Percentiles rank a stretch among this genome's conserved stretches.
Evolutionary conservation across 2,329 filamentous ascomycete genomes (phyloP).

Genomic region (Cladosporium velox): DNA sequence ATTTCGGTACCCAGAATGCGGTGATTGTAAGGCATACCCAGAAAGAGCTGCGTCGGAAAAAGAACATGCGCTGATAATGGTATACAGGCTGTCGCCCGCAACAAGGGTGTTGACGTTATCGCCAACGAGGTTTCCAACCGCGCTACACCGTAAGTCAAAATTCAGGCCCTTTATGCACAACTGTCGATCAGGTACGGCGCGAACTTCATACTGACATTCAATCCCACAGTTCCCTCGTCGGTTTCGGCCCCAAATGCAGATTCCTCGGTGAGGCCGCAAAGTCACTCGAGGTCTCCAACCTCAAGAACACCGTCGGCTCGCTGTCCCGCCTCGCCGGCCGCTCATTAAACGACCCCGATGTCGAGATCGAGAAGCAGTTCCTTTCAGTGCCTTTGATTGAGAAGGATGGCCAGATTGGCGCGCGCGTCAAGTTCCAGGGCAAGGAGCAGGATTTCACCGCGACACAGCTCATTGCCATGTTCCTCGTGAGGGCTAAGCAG

Average conservation of each 20-base stretch:
- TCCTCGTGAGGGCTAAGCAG: constrained; percentile 88
- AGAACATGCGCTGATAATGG: constrained; percentile 13
- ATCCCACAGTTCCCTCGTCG: constrained; percentile 75
- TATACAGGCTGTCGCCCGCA: constrained; percentile 71
- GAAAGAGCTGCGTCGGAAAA: constrained; percentile 41
- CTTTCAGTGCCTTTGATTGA: constrained; percentile 85
- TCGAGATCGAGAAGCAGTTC: constrained; percentile 88
- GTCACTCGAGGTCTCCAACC: constrained; percentile 98
- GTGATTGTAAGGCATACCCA: constrained; percentile 62
- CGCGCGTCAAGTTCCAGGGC: constrained; percentile 87
- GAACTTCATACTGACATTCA: constrained; percentile 24
- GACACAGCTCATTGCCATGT: constrained; percentile 93
- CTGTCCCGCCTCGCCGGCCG: constrained; percentile 93
- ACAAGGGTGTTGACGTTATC: constrained; percentile 98
- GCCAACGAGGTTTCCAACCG: constrained; percentile 99
- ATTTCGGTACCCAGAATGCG: constrained; percentile 95
- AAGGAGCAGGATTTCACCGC: constrained; percentile 96
- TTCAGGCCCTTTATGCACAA: constrained; percentile 14
- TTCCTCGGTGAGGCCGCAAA: constrained; percentile 95
- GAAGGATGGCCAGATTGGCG: constrained; percentile 90
- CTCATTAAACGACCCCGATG: constrained; percentile 83
- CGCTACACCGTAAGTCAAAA: constrained; percentile 81
- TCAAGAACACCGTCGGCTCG: constrained; percentile 95
- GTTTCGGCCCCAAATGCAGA: constrained; percentile 90
- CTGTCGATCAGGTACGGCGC: constrained; percentile 24